Evolutionary conservation across 169 alveolate species (phyloP).

Genomic region (Eimeria praecox): DNA sequence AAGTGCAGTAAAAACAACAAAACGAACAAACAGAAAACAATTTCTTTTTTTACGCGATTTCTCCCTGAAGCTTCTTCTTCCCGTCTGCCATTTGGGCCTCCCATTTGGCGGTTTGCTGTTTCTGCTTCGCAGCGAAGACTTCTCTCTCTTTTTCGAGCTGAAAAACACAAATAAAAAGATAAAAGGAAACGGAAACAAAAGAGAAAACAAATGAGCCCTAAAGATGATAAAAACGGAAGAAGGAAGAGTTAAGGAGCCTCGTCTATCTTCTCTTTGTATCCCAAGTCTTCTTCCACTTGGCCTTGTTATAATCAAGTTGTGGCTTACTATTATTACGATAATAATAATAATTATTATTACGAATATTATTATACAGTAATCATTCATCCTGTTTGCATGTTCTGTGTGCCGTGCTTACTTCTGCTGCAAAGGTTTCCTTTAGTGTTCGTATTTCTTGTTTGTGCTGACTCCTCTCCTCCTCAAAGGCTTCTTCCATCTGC

Average conservation of each 20-base stretch:
- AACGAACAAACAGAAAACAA: not conserved
- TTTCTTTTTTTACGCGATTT: not conserved
- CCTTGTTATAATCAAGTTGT: too few relatives aligned
- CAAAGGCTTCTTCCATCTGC: constrained; percentile 52
- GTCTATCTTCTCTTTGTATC: too few relatives aligned
- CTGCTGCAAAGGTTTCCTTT: constrained; percentile 12
- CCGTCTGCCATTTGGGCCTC: constrained; percentile 19
- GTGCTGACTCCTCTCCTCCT: constrained; percentile 45
- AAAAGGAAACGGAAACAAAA: not conserved
- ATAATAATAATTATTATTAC: too few relatives aligned
- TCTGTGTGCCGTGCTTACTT: not conserved
- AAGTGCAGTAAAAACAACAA: too few relatives aligned
- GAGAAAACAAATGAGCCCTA: not conserved
- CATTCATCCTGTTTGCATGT: not conserved
- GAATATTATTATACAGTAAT: too few relatives aligned
- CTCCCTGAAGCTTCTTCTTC: constrained; percentile 9
- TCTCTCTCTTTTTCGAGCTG: not conserved
- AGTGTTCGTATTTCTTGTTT: constrained; percentile 11
- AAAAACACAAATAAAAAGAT: not conserved
- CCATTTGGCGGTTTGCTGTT: constrained; percentile 10
- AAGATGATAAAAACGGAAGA: not conserved
- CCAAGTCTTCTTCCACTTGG: too few relatives aligned
- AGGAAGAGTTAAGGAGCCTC: not conserved
- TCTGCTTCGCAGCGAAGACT: not conserved
- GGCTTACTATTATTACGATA: too few relatives aligned